Percentiles rank a stretch among this genome's conserved stretches.
Evolutionary conservation across 306 rosid species (phyloP).

Genomic region (Castanospermum australe): DNA sequence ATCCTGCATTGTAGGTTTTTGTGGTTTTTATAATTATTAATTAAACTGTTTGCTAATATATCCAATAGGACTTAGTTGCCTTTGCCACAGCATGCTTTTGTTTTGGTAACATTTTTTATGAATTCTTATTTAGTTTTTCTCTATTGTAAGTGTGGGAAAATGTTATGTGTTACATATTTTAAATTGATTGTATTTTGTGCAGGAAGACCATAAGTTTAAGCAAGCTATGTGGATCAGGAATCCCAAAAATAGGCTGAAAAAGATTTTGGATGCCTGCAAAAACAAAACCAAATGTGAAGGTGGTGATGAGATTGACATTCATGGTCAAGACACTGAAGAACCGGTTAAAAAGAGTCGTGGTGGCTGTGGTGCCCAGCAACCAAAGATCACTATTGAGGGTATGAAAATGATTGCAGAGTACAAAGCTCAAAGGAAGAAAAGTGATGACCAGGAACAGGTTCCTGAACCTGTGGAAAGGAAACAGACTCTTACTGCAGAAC

Average conservation of each 20-base stretch:
- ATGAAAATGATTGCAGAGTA: constrained; percentile 92
- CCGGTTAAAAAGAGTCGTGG: constrained; percentile 85
- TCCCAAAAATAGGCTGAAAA: constrained; percentile 78
- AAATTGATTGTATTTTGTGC: constrained; percentile 27
- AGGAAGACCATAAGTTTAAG: constrained; percentile 92
- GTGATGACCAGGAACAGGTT: constrained; percentile 92
- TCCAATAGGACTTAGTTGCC: too few species aligned
- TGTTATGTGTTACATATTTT: neutral
- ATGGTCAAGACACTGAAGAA: constrained; percentile 67
- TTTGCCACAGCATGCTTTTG: neutral
- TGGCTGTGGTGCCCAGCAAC: constrained; percentile 99
- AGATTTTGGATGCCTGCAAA: constrained; percentile 90
- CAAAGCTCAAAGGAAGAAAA: constrained; percentile 90
- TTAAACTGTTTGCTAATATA: too few species aligned
- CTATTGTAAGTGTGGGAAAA: neutral
- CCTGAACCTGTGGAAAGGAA: constrained; percentile 99
- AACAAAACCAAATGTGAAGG: constrained; percentile 94
- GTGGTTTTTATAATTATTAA: too few species aligned
- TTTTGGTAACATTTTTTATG: neutral
- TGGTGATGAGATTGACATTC: constrained; percentile 88
- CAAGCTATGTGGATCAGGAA: constrained; percentile 81
- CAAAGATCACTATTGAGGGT: constrained; percentile 86
- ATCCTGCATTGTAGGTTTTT: too few species aligned
- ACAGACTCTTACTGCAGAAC: constrained; percentile 89
- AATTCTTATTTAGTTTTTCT: neutral